Evolutionary conservation across 148 eudicot genomes (phyloP), one percentile per base, ranked within the genome.

Genomic region (Silene conica): DNA sequence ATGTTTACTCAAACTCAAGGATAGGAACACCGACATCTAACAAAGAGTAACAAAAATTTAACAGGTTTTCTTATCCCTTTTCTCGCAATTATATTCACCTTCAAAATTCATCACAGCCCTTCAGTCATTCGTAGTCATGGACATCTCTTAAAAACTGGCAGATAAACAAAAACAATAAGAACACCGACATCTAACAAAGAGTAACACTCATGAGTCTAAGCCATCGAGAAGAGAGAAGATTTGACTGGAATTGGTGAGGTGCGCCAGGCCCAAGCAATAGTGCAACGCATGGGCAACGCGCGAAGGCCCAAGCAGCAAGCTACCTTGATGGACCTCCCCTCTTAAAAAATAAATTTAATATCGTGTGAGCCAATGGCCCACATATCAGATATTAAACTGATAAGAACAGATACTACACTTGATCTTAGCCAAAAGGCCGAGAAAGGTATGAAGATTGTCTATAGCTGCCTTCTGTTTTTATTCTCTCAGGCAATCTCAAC

Each of bases 361-460:
- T 85, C 87, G 63, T 69, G 86, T 85, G 83, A 11, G 50, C 81
- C 79, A 20, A 64, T 87, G 81, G 74, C 73, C 79, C 86, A 86
- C 87, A 58, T 85, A 85, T 85, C 87, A 85, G 86, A 87, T 87
- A 85, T 89, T 89, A 89, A 89, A 85, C 89, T 87, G 88, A 87
- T 87, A 86, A 89, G 88, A 89, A 86, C 88, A 89, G 87, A 89
- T 89, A 86, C 86, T 89, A 89, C 91, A 87, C 91, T 87, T 86
- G 88, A 89, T 89, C 89, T 87, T 89, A 86, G 94, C 94, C 94
- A 87, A 89, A 87, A 87, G 91, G 88, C 91, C 71, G 67, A 63
- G 67, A 63, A 63, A 63, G 67, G 67, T 63, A 63, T 63, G 67
- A 50, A 48, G 13, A 5, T 11, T 50, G 9, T 0, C 2, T 3